phyloP scores from a whole-genome alignment of 768 basidiomycete species.

The Candolleomyces efflorescens region DNA sequence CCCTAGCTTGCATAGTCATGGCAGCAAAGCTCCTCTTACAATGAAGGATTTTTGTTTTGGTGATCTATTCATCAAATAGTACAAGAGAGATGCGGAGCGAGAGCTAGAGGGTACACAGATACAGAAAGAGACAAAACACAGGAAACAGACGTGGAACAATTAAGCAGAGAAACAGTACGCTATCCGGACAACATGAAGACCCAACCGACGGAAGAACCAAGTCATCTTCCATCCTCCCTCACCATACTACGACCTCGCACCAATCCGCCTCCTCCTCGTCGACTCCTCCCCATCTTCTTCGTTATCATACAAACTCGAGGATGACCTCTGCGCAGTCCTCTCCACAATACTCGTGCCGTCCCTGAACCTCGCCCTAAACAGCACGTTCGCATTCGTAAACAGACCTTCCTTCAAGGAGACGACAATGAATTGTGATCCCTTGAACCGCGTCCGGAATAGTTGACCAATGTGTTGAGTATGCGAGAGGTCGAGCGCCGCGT shows the following conservation, averaged over 20 bases:
- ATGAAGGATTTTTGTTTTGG: constrained; percentile 18
- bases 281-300: constrained; percentile 26
- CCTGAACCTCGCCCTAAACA: constrained; percentile 89
- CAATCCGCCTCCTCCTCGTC: constrained; percentile 20
- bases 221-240: neutral
- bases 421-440: constrained; percentile 97
- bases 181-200: no score
- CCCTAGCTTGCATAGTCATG: constrained; percentile 91
- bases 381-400: constrained; percentile 95
- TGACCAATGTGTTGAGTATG: constrained; percentile 98
- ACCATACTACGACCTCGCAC: neutral
- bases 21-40: constrained; percentile 61
- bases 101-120: constrained; percentile 3
- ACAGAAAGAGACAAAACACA: neutral
- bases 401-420: constrained; percentile 95
- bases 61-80: neutral
- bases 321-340: constrained; percentile 65
- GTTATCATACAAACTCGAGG: constrained; percentile 42
- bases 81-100: neutral
- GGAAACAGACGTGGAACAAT: no score
- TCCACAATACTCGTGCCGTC: constrained; percentile 94
- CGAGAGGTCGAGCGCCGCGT: constrained; percentile 93
- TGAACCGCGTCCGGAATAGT: constrained; percentile 96
- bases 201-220: no score
- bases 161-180: no score